A percentile compares a stretch with the other conserved stretches of the same genome.
Conservation (phyloP, 2,329 filamentous ascomycete species). For the Dryadomyces quercus-mongolicae region DNA sequence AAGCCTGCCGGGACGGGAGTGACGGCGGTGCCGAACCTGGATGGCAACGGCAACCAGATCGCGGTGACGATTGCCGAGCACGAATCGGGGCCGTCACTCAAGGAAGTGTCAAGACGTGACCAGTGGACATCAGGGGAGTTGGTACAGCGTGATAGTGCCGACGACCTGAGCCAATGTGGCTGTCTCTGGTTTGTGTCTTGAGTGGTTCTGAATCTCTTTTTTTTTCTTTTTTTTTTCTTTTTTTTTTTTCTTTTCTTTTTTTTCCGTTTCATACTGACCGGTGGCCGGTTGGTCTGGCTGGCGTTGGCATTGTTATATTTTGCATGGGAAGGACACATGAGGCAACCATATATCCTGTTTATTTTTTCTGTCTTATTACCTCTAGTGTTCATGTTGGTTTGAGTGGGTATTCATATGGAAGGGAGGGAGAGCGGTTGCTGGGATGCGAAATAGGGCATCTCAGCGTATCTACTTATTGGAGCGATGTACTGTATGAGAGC, state of each 20-base stretch:
- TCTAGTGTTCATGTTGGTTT: too few relatives aligned
- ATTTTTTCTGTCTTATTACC: neutral
- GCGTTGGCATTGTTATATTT: neutral
- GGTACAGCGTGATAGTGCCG: conserved; percentile 10
- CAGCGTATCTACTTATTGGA: neutral
- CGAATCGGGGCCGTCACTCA: conserved; percentile 13
- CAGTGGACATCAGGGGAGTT: neutral
- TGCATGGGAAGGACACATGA: conserved; percentile 1
- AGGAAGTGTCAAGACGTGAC: neutral
- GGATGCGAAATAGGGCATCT: neutral
- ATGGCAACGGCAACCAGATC: conserved; percentile 26
- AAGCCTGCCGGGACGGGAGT: conserved; percentile 20
- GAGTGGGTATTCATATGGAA: too few relatives aligned
- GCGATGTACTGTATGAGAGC: too few relatives aligned
- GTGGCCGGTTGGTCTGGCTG: neutral
- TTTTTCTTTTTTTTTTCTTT: neutral
- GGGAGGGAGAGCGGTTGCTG: neutral
- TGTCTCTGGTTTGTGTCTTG: conserved; percentile 41
- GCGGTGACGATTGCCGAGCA: conserved; percentile 32
- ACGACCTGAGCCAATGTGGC: conserved; percentile 36
- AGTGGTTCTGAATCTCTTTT: conserved; percentile 6
- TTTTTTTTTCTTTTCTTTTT: neutral
- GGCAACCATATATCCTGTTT: neutral
- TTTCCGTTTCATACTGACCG: neutral
- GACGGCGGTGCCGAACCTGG: conserved; percentile 20